Conservation (phyloP, 2,329 filamentous ascomycete genomes). For the Beauveria pseudobassiana region DNA sequence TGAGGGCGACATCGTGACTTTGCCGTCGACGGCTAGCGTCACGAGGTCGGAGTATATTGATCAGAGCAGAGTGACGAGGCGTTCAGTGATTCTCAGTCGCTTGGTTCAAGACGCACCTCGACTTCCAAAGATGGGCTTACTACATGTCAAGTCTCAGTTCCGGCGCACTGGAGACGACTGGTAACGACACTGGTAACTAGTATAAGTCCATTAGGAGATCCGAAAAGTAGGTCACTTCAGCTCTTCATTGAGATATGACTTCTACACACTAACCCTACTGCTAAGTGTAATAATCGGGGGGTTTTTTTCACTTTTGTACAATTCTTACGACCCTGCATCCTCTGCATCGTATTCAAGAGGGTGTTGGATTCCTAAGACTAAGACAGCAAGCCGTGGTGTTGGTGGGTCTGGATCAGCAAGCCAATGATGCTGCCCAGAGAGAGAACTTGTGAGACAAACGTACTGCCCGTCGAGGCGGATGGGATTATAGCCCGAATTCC, state of each 20-base stretch:
- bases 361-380: slow-evolving; percentile 3
- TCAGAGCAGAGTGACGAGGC: background rate
- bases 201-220: background rate
- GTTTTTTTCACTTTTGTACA: background rate
- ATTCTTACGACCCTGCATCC: background rate
- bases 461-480: background rate
- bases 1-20: background rate
- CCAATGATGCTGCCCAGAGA: background rate
- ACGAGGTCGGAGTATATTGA: background rate
- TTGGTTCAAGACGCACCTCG: no score
- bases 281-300: background rate
- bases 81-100: no score
- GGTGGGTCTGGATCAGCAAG: background rate
- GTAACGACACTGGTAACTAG: no score
- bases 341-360: background rate
- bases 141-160: background rate
- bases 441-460: background rate
- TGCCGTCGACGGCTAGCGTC: background rate
- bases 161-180: no score
- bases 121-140: background rate
- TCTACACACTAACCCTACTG: background rate
- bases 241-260: background rate
- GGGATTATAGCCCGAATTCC: background rate
- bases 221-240: background rate
- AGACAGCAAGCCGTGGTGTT: background rate